Base-by-base conservation (phyloP, 352 stramenopile genomes). In the Phytophthora fragariaefolia region DNA sequence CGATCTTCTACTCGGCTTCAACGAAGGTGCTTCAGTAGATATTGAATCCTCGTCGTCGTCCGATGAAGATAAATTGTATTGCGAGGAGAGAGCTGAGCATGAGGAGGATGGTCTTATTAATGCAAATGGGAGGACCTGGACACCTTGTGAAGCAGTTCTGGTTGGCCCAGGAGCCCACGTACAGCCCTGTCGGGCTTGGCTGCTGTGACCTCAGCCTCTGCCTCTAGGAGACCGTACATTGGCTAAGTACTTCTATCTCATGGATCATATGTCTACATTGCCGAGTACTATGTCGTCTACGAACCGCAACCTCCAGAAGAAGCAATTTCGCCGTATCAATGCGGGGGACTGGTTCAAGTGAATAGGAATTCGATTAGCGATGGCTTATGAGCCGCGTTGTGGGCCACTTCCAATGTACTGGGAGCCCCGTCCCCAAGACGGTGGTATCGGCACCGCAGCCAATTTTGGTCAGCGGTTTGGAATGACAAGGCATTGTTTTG, bases 111-210 rank as follows among this genome's bases (percentile, higher is more conserved):
- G 36, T 20, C 12, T 20, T 45, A 45, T 45, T 15, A 1, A 20
- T 20, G 36, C 36, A 20, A 45, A 45, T 15, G 36, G 36, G 15
- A 45, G 36, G 18, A 45, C n/a, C 12, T 45, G 36, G 36, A 6
- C 36, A n/a, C 36, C 36, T 45, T 45, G 36, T 23, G 36, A 45
- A 23, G n/a, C 36, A n/a, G 36, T 45, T 45, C 36, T 45, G 36
- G 12, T 23, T 7, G 36, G 18, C 17, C 36, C 36, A 20, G 36
- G 36, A 45, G 36, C 36, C 36, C 36, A 45, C 6, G 36, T 23
- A 10, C 15, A 45, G 15, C 36, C 36, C 13, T 15, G 17, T 45
- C 36, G 36, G 6, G 15, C 36, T 45, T 45, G 36, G 12, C 36
- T 43, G 36, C 18, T 43, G 36, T 43, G 36, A 15, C 36, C 36